These are phyloP conservation scores for Euphorbia celastroides DNA, from an alignment of 441 rosid species.

Conservation along the genomic window DNA sequence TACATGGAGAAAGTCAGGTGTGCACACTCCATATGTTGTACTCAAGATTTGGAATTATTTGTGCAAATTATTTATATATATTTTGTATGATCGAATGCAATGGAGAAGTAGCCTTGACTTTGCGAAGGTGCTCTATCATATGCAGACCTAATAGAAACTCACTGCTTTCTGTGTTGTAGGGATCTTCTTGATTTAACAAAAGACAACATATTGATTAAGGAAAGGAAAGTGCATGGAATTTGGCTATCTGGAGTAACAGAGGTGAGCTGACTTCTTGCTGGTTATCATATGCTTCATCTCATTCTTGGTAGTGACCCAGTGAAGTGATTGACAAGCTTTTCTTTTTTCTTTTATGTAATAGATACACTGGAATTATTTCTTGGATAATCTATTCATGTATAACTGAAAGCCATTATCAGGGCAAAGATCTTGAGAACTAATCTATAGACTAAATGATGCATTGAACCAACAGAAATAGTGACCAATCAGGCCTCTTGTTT, in stretches of 20 bases:
- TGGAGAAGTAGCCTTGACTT: neutral
- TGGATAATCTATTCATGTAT: neutral
- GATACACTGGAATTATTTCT: neutral
- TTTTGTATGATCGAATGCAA: constrained; percentile 3
- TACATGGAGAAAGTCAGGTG: constrained; percentile 96
- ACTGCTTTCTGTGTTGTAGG: constrained; percentile 32
- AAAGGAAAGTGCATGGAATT: constrained; percentile 63
- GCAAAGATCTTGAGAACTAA: neutral
- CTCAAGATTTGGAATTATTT: neutral
- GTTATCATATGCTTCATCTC: constrained; percentile 5
- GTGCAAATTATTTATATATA: neutral
- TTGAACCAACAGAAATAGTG: neutral
- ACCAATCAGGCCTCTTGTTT: neutral
- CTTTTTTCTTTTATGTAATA: neutral
- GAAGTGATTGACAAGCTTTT: neutral
- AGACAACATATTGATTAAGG: constrained; percentile 79
- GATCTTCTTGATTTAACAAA: constrained; percentile 78
- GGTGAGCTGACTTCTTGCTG: constrained; percentile 27
- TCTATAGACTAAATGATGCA: neutral
- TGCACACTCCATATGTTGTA: neutral
- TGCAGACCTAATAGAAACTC: neutral
- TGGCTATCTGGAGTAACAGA: constrained; percentile 64
- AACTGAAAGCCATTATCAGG: neutral
- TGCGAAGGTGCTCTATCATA: neutral
- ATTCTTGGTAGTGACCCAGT: neutral